Base-by-base conservation (phyloP, 768 basidiomycete genomes). In the Lanmaoa pseudosensibilis region DNA sequence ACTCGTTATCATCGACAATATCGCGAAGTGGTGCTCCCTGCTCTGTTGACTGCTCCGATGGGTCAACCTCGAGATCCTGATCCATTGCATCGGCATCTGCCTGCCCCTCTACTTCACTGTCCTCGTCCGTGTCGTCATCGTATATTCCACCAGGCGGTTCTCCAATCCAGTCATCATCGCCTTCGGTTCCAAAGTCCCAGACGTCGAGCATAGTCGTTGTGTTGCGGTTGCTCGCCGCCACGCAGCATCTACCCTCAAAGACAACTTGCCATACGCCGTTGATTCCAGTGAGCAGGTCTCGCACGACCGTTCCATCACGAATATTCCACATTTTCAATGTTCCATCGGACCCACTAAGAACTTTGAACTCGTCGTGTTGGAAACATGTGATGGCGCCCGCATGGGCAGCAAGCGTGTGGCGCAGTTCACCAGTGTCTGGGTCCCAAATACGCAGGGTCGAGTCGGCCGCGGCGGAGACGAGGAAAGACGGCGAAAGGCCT, bases 371-470 rank as follows among this genome's bases (percentile, higher is more conserved):
- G 70, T 98, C 96, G 63, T 97, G 94, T 72, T 96, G 94, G 80
- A 98, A 98, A 75, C 96, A 99, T 18, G 97, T 98, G 63, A 99
- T 98, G n/a, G 96, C 94, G 21, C 95, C 96, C 7, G 89, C 90
- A 70, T 98, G 96, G 1, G 92, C 93, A 4, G 88, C 86, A 32
- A 99, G 82, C 0, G 88, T 86, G 62, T 94, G 88, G 38, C 83
- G 84, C 32, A 92, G 78, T 55, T 86, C 85, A 53, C 93, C 92
- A 1, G 84, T 84, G 37, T 87, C 84, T 2, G 94, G 91, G 66
- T 98, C 89, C 96, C 96, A 98, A 40, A 98, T 83, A 9, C 95
- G 87, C 9, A 99, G 77, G 0, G 94, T 96, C 21, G 93, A 94
- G 70, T 99, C 96, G 19, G 96, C 96, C 0, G 97, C 96, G 5